Evolutionary conservation across 305 asterid genomes (phyloP), one percentile per base, ranked within the genome.

Genomic region (Fraxinus dipetala): DNA sequence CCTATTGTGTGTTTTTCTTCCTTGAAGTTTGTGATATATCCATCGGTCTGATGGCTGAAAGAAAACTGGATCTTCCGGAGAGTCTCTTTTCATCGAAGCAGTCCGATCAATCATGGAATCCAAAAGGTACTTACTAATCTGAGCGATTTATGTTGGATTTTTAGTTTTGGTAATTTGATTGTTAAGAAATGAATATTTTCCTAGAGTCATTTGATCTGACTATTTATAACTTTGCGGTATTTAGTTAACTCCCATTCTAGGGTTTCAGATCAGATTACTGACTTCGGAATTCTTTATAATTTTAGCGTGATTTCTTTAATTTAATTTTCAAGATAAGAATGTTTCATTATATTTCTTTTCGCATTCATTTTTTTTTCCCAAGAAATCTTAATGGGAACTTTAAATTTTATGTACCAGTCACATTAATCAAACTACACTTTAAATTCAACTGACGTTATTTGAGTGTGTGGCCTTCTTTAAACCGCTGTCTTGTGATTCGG

Each of bases 91-190:
- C 79, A 7, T 87, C 91, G 6, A 90, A 87, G 86, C 81, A 84
- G 78, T 85, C 93, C 81, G 97, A 93, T 90, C 97, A 92, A 78
- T 89, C 94, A 59, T 90, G 91, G 94, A 89, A 88, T 78, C 82
- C 92, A 56, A 90, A 92, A 89, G 98, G 98, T 95, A 69, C 22
- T 59, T 79, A 2, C 40, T 35, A 35, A 35, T 0, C 24, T 20
- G 22, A 59, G 28, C 11, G 13, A 5, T 59, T 59, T 20, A 6
- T 51, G 28, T 59, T 59, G 28, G 30, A 59, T 18, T 18, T 59
- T 84, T 18, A 2, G 38, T 77, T 45, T 77, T 40, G 51, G 18
- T 81, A 56, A 34, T 76, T 73, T 69, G 72, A 35, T 84, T 76
- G 81, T 83, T 75, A 87, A 20, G 30, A 16, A 79, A 63, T 48